Evolutionary conservation across 129 eudicot genomes (phyloP).

Genomic region (Mikania micrantha): DNA sequence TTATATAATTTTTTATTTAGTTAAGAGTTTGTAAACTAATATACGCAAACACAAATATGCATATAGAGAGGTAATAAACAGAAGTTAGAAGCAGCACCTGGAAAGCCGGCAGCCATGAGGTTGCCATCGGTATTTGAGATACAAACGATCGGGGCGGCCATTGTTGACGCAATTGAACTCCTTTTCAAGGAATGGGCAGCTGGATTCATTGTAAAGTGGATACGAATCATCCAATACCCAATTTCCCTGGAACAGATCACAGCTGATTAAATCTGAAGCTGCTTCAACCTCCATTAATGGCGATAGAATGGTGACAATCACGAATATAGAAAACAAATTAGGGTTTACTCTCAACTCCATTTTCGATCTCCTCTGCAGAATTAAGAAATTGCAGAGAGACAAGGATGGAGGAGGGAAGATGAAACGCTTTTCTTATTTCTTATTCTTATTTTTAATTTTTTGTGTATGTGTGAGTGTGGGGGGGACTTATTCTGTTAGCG

Average conservation of each 20-base stretch:
- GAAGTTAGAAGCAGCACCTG: constrained; percentile 38
- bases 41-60: not conserved
- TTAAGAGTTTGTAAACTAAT: too few relatives aligned
- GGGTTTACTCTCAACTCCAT: constrained; percentile 22
- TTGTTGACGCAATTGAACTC: constrained; percentile 68
- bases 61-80: not conserved
- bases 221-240: constrained; percentile 52
- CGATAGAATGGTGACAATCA: not conserved
- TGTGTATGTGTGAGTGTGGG: constrained; percentile 17
- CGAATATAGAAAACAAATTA: not conserved
- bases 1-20: too few relatives aligned
- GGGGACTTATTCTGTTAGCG: too few relatives aligned
- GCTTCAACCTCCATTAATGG: constrained; percentile 17
- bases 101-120: constrained; percentile 49
- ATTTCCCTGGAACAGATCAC: constrained; percentile 61
- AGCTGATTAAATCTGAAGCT: constrained; percentile 1
- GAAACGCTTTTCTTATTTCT: constrained; percentile 8
- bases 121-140: constrained; percentile 69
- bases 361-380: constrained; percentile 12
- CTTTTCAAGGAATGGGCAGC: constrained; percentile 58
- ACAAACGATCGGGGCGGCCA: constrained; percentile 66
- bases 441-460: not conserved
- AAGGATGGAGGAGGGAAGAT: not conserved
- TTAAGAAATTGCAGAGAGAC: constrained; percentile 8
- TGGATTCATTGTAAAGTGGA: constrained; percentile 49